Percentiles rank a stretch among this genome's conserved stretches.
These are phyloP conservation scores for Coemansia sp. DNA, from an alignment of 192 early-diverging fungal genomes.

Conservation along the genomic window DNA sequence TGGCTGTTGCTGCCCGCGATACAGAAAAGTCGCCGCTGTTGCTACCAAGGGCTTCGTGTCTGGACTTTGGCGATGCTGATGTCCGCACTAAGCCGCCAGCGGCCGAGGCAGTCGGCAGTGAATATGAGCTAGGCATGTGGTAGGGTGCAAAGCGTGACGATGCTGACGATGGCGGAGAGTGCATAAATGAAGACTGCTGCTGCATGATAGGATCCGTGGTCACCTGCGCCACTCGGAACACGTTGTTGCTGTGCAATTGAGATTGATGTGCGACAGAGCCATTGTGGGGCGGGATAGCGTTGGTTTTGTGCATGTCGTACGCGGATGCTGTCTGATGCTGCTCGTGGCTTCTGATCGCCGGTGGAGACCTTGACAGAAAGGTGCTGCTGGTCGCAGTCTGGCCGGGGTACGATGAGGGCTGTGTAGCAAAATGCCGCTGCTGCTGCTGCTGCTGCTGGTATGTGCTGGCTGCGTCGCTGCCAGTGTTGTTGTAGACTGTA, in stretches of 20 bases:
- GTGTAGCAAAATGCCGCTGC: conserved; percentile 1
- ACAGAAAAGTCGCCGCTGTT: conserved; percentile 19
- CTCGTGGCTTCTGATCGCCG: conserved; percentile 4
- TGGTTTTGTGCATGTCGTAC: conserved; percentile 9
- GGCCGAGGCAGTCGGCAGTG: conserved; percentile 9
- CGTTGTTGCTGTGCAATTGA: conserved; percentile 24
- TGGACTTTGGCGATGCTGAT: conserved; percentile 9
- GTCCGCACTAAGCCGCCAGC: not conserved
- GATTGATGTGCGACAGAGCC: conserved; percentile 10
- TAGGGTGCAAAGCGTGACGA: conserved; percentile 49
- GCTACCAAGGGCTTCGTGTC: conserved; percentile 15
- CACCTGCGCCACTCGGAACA: conserved; percentile 40
- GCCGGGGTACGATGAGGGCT: conserved; percentile 7
- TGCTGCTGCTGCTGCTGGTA: conserved; percentile 22
- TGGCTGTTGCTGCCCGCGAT: conserved; percentile 5
- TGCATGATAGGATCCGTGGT: conserved; percentile 25
- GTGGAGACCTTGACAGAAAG: conserved; percentile 1
- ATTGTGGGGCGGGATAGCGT: conserved; percentile 18
- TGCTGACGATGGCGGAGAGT: conserved; percentile 29
- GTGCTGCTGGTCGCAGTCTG: conserved; percentile 1
- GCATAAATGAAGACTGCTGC: conserved; percentile 45
- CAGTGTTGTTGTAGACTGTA: not conserved
- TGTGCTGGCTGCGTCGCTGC: not conserved
- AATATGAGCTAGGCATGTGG: conserved; percentile 36
- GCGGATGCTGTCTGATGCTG: conserved; percentile 7